phyloP scores from a whole-genome alignment of 2,329 filamentous ascomycete species.

The Colletotrichum lindemuthianum region DNA sequence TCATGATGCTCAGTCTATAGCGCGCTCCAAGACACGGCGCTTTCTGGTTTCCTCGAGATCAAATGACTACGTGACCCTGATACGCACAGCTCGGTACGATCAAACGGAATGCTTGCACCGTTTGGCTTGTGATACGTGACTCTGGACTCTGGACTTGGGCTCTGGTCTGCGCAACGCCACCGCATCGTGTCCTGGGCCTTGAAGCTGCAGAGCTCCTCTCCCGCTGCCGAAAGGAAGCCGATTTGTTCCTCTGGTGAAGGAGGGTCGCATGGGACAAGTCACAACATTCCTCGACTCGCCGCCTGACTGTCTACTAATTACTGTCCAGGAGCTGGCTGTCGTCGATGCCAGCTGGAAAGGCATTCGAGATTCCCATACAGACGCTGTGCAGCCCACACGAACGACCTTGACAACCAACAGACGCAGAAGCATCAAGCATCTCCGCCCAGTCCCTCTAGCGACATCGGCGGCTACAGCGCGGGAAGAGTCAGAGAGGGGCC shows the following conservation, averaged over 20 bases:
- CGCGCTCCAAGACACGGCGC: constrained; percentile 6
- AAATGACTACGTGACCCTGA: constrained; percentile 9
- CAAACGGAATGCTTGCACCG: background rate
- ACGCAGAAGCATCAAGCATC: no score
- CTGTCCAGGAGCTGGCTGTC: no score
- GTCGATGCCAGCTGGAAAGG: no score
- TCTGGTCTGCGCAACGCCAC: background rate
- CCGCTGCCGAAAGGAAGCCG: background rate
- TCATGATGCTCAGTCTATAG: background rate
- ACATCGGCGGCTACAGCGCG: constrained; percentile 30
- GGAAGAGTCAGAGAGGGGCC: constrained; percentile 30
- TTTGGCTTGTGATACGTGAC: constrained; percentile 24
- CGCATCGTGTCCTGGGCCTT: constrained; percentile 11
- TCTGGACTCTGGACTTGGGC: background rate
- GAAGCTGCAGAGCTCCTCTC: constrained; percentile 5
- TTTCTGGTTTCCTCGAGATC: constrained; percentile 6
- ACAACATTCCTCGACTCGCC: background rate
- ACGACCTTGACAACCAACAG: no score
- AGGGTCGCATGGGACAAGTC: constrained; percentile 3
- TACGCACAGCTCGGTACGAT: constrained; percentile 6
- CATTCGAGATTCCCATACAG: no score
- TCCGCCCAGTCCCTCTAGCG: constrained; percentile 14
- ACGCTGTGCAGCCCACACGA: no score
- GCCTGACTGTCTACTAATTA: no score
- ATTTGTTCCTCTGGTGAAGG: background rate